Base-by-base conservation (phyloP, 495 filamentous ascomycete genomes). In the Barbatosphaeria neglecta region DNA sequence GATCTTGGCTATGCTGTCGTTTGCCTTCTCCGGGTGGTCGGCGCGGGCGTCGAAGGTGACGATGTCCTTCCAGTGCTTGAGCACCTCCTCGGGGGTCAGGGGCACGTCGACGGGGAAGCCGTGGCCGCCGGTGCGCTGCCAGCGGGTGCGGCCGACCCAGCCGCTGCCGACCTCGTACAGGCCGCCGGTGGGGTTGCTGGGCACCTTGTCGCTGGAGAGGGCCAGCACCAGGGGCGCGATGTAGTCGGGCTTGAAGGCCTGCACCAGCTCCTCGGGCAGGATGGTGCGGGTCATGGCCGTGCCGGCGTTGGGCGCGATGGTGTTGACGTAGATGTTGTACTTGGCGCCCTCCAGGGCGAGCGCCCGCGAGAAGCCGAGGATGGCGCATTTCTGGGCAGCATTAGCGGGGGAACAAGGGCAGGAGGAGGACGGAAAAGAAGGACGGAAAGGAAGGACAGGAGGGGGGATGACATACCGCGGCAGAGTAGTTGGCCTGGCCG, bases 211-310 rank as follows among this genome's bases (percentile, higher is more conserved):
- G 45, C 87, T 92, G 72, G 78, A 84, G 37, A 98, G 82, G 25
- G 87, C 79, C 22, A 85, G 83, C 41, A 98, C 90, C 35, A 96
- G 63, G 40, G 92, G 92, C 38, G 92, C 92, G 65, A 98, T 90
- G 63, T 97, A 96, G 56, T 96, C 92, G 38, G 92, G 92, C 82
- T 98, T 98, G 79, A 98, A 95, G 28, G 92, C 93, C 73, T 96
- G 90, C 37, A 98, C 89, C 73, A 97, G 82, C 69, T 97, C 92
- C 58, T 96, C 88, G 31, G 92, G 93, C 70, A 98, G 83, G 69
- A 98, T 87, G 45, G 86, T 90, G 47, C 82, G 75, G 50, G 92
- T 98, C 87, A 98, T 94, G 59, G 84, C 83, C 31, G 92, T 98
- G 53, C 92, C 92, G 33, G 92, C 92, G 58, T 98, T 98, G 35